Percentiles rank a stretch among this genome's conserved stretches.
Conservation (phyloP, 164 flowering plant genomes). For the Piper betle region DNA sequence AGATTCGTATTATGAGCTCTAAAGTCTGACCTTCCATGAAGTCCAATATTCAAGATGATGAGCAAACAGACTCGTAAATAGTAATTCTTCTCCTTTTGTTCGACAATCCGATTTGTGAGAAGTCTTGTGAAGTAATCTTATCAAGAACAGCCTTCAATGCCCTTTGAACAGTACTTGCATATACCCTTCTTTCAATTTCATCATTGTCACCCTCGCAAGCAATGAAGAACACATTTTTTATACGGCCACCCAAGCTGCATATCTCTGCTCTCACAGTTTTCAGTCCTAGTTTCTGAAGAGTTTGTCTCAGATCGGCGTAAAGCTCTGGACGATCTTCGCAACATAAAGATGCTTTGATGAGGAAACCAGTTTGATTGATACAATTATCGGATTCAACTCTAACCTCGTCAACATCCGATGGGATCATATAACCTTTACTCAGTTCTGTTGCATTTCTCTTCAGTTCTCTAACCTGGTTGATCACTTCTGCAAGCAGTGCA, state of each 20-base stretch:
- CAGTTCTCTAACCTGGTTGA: conserved; percentile 52
- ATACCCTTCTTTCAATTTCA: conserved; percentile 18
- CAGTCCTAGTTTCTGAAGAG: conserved; percentile 34
- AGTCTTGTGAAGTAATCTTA: conserved; percentile 33
- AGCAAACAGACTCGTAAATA: conserved; percentile 36
- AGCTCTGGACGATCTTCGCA: conserved; percentile 57
- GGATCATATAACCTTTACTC: conserved; percentile 43
- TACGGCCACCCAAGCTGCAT: conserved; percentile 49
- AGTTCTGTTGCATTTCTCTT: conserved; percentile 45
- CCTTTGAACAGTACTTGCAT: conserved; percentile 30
- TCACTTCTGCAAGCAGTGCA: conserved; percentile 66
- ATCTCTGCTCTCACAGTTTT: conserved; percentile 46
- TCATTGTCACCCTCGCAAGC: conserved; percentile 14
- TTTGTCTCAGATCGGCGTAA: conserved; percentile 41
- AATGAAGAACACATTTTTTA: conserved; percentile 45
- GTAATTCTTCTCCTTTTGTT: conserved; percentile 51
- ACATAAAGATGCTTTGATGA: conserved; percentile 48
- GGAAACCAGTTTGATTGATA: conserved; percentile 15
- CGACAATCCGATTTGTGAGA: conserved; percentile 31
- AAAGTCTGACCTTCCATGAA: not conserved
- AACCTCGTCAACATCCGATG: conserved; percentile 61
- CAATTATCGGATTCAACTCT: conserved; percentile 31
- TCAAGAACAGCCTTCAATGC: conserved; percentile 51
- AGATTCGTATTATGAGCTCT: not conserved
- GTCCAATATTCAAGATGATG: conserved; percentile 30